Percentiles rank a stretch among this genome's conserved stretches.
Evolutionary conservation across 768 basidiomycete species (phyloP).

Genomic region (Coprinellus aureogranulatus): DNA sequence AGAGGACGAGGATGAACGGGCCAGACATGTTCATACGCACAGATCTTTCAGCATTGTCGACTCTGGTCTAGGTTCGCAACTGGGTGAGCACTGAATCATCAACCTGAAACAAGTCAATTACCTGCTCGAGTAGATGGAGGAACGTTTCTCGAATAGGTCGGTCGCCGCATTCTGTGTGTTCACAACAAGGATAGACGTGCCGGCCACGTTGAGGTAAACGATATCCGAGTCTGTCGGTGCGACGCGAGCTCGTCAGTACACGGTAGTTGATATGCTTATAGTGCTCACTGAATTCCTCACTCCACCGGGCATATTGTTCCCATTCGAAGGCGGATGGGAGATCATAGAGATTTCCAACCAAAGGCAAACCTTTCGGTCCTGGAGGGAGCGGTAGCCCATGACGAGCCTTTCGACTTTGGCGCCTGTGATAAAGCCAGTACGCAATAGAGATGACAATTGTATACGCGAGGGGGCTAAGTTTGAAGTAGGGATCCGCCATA

Average conservation of each 20-base stretch:
- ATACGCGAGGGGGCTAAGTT: background rate
- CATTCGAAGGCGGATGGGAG: conserved; percentile 37
- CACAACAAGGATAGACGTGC: conserved; percentile 23
- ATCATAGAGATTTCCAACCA: conserved; percentile 41
- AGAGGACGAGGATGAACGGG: too few relatives aligned
- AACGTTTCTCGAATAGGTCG: conserved; percentile 41
- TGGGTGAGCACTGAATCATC: background rate
- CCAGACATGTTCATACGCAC: too few relatives aligned
- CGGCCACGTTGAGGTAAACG: conserved; percentile 21
- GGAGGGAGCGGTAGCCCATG: conserved; percentile 32
- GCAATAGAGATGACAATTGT: background rate
- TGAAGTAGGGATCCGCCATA: too few relatives aligned
- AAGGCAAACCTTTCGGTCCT: conserved; percentile 36
- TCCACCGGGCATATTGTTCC: conserved; percentile 37
- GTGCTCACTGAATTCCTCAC: conserved; percentile 35
- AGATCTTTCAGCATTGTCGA: conserved; percentile 12
- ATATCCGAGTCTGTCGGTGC: conserved; percentile 22
- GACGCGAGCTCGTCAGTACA: too few relatives aligned
- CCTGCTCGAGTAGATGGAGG: conserved; percentile 35
- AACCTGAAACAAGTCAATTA: background rate
- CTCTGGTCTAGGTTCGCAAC: background rate
- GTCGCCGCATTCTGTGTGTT: conserved; percentile 32
- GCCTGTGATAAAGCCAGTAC: background rate
- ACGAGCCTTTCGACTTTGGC: background rate
- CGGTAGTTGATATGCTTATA: too few relatives aligned